Evolutionary conservation across 2,329 filamentous ascomycete genomes (phyloP), one percentile per base, ranked within the genome.

Genomic region (Penicillium sp.): DNA sequence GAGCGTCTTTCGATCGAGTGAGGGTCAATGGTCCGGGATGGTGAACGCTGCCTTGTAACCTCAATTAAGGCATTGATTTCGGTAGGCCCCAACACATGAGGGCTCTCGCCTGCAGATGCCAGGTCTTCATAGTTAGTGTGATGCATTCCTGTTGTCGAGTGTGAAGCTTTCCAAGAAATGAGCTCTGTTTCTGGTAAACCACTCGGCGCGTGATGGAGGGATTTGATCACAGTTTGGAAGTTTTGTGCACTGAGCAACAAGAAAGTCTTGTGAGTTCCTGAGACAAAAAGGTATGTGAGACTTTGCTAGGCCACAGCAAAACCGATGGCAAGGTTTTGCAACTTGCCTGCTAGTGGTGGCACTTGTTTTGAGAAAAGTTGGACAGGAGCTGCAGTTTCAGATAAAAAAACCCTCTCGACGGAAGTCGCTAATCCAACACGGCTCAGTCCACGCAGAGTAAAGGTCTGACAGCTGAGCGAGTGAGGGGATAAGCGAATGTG

Each of bases 201-300:
- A 30, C 41, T 47, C 19, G 49, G 13, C 48, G 15, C 13, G 11
- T 30, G 44, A 9, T 21, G 23, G 44, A 47, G 29, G 30, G 41
- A 17, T 47, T 30, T 15, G 30, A 21, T 48, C 29, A 17, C 41
- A 49, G 29, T 30, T 41, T 44, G 44, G 26, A 21, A n/a, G 4
- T 30, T 29, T 38, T n/a, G 15, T 7, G 29, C 38, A 19, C 44
- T 48, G 8, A 35, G 13, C 11, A 17, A n/a, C 19, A 59, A 17
- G 2, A n/a, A 19, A 9, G 49, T 7, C 15, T 21, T 48, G 44
- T 30, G 21, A 8, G 15, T 59, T 35, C 21, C 57, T 59, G 48
- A 17, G 31, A 19, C 17, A 48, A 26, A 53, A 47, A 23, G 48
- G 47, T 54, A 30, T 53, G 56, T 59, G 15, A 59, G 57, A 21